phyloP scores from a whole-genome alignment of 805 yeast species.

The Maudiozyma saulgeensis region DNA sequence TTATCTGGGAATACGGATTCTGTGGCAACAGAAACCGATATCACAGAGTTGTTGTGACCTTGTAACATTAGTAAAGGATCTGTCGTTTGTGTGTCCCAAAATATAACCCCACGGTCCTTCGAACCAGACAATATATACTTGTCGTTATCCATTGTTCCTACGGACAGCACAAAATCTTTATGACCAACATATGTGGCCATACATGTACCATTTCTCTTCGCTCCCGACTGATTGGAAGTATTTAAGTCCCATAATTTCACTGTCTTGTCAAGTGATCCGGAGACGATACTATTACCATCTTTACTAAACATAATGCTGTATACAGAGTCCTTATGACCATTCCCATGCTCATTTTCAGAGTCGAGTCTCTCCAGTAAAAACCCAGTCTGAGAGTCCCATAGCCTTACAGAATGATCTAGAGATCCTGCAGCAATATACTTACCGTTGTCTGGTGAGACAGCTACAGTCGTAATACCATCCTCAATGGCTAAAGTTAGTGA shows the following conservation, averaged over 20 bases:
- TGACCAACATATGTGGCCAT: conserved; percentile 93
- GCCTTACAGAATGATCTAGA: conserved; percentile 87
- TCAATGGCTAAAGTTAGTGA: conserved; percentile 82
- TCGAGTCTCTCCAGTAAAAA: conserved; percentile 86
- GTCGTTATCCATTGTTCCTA: conserved; percentile 88
- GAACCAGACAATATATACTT: conserved; percentile 89
- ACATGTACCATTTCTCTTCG: conserved; percentile 44
- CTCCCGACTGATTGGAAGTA: conserved; percentile 26
- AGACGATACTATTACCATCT: conserved; percentile 82
- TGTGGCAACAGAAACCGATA: conserved; percentile 85
- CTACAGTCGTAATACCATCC: conserved; percentile 97
- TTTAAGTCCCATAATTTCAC: conserved; percentile 81
- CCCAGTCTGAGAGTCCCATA: conserved; percentile 93
- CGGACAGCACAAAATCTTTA: conserved; percentile 89
- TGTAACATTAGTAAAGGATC: conserved; percentile 91
- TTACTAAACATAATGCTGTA: conserved; percentile 90
- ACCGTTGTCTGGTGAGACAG: conserved; percentile 86
- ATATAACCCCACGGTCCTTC: conserved; percentile 91
- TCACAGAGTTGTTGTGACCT: conserved; percentile 94
- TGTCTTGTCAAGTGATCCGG: conserved; percentile 92
- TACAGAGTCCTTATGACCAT: conserved; percentile 94
- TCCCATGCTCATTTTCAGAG: conserved; percentile 76
- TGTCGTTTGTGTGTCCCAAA: conserved; percentile 91
- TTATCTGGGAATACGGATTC: conserved; percentile 48
- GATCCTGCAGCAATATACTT: conserved; percentile 92